These are phyloP conservation scores for Podaxis rugospora DNA, from an alignment of 768 basidiomycete genomes.

Conservation along the genomic window DNA sequence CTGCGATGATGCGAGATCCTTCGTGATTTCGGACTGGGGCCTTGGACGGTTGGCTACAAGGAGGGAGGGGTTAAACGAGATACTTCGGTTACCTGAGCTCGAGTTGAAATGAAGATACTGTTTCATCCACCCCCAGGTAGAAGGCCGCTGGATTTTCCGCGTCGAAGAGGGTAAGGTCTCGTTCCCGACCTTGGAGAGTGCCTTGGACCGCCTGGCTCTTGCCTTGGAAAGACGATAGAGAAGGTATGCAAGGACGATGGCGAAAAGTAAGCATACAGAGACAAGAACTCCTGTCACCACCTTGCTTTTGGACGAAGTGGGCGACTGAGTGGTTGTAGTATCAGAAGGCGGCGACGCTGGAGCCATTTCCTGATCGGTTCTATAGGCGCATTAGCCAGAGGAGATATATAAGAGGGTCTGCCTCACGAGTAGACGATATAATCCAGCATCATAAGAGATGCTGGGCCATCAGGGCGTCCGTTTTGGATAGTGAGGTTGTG, in stretches of 20 bases:
- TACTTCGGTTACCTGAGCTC: neutral
- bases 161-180: neutral
- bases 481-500: slow-evolving; percentile 13
- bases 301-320: neutral
- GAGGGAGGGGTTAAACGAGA: slow-evolving; percentile 2
- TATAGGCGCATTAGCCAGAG: neutral
- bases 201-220: neutral
- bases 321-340: neutral
- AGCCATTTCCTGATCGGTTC: neutral
- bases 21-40: neutral
- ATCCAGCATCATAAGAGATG: slow-evolving; percentile 12
- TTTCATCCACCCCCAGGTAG: neutral
- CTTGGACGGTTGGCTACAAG: neutral
- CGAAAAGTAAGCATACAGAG: slow-evolving; percentile 4
- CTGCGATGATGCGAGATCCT: neutral
- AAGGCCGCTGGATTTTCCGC: neutral
- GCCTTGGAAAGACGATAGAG: neutral
- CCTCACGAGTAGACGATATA: slow-evolving; percentile 11
- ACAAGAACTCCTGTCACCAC: slow-evolving; percentile 3
- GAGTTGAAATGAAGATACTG: neutral
- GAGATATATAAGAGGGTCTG: neutral
- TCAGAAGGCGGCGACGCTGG: neutral
- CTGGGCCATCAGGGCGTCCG: neutral
- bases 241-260: slow-evolving; percentile 2
- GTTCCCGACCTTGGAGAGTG: neutral